These are phyloP conservation scores for Aspergillus candidus DNA, from an alignment of 2,329 filamentous ascomycete species.

Conservation along the genomic window DNA sequence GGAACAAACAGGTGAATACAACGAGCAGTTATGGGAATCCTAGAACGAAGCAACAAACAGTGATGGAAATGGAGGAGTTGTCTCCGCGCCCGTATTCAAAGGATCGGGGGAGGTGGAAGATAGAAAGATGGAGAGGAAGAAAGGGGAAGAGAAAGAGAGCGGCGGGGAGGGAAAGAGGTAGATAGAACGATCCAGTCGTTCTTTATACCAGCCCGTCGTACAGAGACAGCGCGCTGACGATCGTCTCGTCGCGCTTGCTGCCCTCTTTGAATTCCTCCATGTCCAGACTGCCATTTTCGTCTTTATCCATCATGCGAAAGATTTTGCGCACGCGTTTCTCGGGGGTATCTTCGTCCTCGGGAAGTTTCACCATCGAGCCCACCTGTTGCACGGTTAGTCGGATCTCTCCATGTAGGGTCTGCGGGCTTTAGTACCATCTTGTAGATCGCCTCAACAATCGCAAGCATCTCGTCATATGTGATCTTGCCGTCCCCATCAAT, in stretches of 20 bases:
- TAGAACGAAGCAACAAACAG: slow-evolving; percentile 4
- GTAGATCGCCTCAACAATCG: slow-evolving; percentile 98
- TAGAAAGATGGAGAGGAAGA: slow-evolving; percentile 5
- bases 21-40: slow-evolving; percentile 12
- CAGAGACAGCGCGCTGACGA: slow-evolving; percentile 90
- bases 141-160: slow-evolving; percentile 1
- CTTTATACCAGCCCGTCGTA: slow-evolving; percentile 86
- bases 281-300: slow-evolving; percentile 94
- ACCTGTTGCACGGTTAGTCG: slow-evolving; percentile 52
- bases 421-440: slow-evolving; percentile 69
- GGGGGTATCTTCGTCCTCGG: slow-evolving; percentile 96
- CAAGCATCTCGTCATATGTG: slow-evolving; percentile 97
- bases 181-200: neutral
- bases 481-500: slow-evolving; percentile 99
- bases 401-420: neutral
- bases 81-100: neutral
- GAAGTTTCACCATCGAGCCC: slow-evolving; percentile 97
- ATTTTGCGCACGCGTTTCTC: slow-evolving; percentile 98
- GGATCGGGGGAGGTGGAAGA: slow-evolving; percentile 3
- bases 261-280: slow-evolving; percentile 99
- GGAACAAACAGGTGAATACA: no score
- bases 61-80: slow-evolving; percentile 6
- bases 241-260: slow-evolving; percentile 97
- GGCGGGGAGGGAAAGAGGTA: neutral
- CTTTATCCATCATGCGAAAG: slow-evolving; percentile 99